Base-by-base conservation (phyloP, 768 basidiomycete genomes). In the Tubosaeta sp. region DNA sequence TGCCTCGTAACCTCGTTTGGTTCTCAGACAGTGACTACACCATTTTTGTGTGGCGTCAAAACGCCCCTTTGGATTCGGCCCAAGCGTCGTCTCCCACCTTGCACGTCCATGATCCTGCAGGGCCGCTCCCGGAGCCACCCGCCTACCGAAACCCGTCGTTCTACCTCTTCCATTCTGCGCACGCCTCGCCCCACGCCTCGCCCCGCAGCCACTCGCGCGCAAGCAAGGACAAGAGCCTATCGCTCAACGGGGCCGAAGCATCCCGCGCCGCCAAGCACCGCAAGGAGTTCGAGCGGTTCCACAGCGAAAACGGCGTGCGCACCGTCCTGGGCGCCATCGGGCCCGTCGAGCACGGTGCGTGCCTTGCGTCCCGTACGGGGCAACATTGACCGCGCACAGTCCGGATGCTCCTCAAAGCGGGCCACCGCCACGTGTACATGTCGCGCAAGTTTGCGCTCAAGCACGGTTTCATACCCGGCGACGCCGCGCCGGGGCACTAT, bases 371-470 rank as follows among this genome's bases (percentile, higher is more conserved):
- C 32, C 6, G 22, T 3, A 22, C 22, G 16, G 34, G 25, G 22
- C 43, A 42, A 50, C 29, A 17, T 2, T 27, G 19, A 33, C 51
- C 12, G 7, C 41, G 16, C 19, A 0, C 61, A 92, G 92, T 95
- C 1, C 83, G 89, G 17, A 99, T 97, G 95, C 79, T 97, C 35
- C 76, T 99, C 54, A 95, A 92, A 70, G 79, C 82, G 16, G 95
- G 97, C 16, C 88, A 98, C 69, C 78, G 92, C 13, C 85, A 95
- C 62, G 95, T 97, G 46, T 99, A 99, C 71, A 87, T 99, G 53
- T 97, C 94, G 12, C 82, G 97, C 50, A 86, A 88, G 64, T 99
- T 98, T 63, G 97, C 97, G 2, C 73, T 84, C 55, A 80, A 84
- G 58, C 83, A 97, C 65, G 87, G 86, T 2, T 92, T 99, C 67